phyloP scores from a whole-genome alignment of 495 filamentous ascomycete genomes.

The Penicillium goetzii region DNA sequence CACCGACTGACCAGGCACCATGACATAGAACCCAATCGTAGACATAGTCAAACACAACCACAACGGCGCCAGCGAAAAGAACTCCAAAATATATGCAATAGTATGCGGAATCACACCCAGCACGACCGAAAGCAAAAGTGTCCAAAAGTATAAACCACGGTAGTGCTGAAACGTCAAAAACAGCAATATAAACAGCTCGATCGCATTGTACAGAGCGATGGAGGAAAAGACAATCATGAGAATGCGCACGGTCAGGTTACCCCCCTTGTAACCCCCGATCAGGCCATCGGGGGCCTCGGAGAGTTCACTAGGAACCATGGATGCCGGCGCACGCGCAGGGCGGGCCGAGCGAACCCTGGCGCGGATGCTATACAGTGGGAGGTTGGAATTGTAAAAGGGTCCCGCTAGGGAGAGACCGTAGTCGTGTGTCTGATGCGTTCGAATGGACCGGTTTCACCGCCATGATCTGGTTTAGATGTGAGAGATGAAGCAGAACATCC shows the following conservation, averaged over 20 bases:
- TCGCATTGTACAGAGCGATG: constrained; percentile 55
- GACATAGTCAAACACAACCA: constrained; percentile 45
- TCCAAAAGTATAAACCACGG: constrained; percentile 56
- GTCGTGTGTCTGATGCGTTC: constrained; percentile 18
- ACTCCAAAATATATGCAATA: constrained; percentile 58
- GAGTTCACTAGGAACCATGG: constrained; percentile 22
- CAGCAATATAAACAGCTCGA: constrained; percentile 52
- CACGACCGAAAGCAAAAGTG: constrained; percentile 44
- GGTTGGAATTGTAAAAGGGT: background rate
- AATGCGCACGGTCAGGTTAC: constrained; percentile 37
- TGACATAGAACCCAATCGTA: constrained; percentile 60
- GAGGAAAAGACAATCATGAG: constrained; percentile 53
- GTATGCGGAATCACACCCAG: constrained; percentile 58
- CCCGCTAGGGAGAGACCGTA: constrained; percentile 15
- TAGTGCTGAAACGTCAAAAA: constrained; percentile 55
- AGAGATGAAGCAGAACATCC: constrained; percentile 10
- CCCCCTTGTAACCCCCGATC: constrained; percentile 39
- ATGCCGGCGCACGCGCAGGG: background rate
- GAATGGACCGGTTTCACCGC: constrained; percentile 15
- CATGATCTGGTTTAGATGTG: constrained; percentile 19
- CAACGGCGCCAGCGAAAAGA: constrained; percentile 48
- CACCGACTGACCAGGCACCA: constrained; percentile 69
- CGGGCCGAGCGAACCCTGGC: background rate
- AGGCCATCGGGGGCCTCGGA: constrained; percentile 39
- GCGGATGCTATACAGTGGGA: background rate